Base-by-base conservation (phyloP, 208 protist genomes). In the Crithidia bombi region DNA sequence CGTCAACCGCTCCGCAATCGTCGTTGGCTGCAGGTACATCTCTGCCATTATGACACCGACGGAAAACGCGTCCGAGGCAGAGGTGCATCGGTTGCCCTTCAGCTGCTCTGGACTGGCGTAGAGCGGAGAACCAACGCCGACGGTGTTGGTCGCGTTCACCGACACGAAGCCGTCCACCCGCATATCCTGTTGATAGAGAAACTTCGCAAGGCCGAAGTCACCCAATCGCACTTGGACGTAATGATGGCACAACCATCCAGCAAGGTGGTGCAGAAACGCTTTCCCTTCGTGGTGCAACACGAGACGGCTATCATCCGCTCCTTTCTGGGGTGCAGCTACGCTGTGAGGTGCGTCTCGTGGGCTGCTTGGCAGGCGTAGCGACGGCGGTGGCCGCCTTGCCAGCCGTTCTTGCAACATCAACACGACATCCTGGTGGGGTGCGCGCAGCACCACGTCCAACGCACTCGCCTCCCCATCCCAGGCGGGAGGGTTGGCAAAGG, bases 31-130 rank as follows among this genome's bases (percentile, higher is more conserved):
- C n/a, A 93, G 21, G 61, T 96, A 96, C 83, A 94, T 86, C 77
- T 96, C 89, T 10, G 86, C 84, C 28, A 94, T 56, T 32, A 96
- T 52, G 1, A 96, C 72, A n/a, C 86, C 91, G 14, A 86, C 30
- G 0, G 89, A 82, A 58, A 87, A 96, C 12, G 72, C 78, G 58
- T 96, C 91, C 0, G 89, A 86, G 43, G 81, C 79, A 17, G 79
- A 33, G 2, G 83, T 93, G 68, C 83, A 90, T 1, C 82, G 39
- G 14, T 75, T 69, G 6, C 89, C 89, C 7, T 75, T 66, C 9
- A 94, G 73, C 72, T 96, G 91, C 83, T 96, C 91, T 10, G 91
- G 91, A 56, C 87, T 93, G 1, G 87, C 85, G 77, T 96, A 96
- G 46, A 96, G 78, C 5, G 91, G 87, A 0, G 91, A 93, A 70